These are phyloP conservation scores for Anthracocystis setariae DNA, from an alignment of 1,284 basidiomycete genomes.

Conservation along the genomic window DNA sequence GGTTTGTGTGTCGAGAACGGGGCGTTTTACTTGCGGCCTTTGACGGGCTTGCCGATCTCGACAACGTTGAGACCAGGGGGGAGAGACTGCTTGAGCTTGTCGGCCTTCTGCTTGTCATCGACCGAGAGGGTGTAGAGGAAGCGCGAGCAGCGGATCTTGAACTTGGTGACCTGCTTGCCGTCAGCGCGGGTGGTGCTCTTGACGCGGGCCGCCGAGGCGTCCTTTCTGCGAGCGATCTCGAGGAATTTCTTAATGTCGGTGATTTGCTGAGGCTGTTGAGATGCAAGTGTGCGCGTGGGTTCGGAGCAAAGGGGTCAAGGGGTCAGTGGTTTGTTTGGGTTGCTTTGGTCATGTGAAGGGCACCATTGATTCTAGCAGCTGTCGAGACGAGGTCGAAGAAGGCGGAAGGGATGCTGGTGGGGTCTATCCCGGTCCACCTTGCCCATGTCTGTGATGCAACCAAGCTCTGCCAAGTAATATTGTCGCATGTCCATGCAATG, in stretches of 20 bases:
- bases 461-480: too few species aligned
- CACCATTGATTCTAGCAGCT: background rate
- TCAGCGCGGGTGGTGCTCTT: slow-evolving; percentile 86
- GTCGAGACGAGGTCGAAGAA: slow-evolving; percentile 8
- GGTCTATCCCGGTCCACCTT: too few species aligned
- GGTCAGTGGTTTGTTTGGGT: slow-evolving; percentile 21
- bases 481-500: too few species aligned
- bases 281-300: background rate
- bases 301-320: background rate
- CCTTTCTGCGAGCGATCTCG: slow-evolving; percentile 86
- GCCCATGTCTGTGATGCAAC: too few species aligned
- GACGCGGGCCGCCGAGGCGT: slow-evolving; percentile 88
- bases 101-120: slow-evolving; percentile 97
- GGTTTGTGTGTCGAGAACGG: slow-evolving; percentile 1
- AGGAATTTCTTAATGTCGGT: slow-evolving; percentile 99
- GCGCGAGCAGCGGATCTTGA: slow-evolving; percentile 97
- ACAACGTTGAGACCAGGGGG: slow-evolving; percentile 77
- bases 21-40: slow-evolving; percentile 56
- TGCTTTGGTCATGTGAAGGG: background rate
- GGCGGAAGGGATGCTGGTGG: too few species aligned
- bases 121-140: slow-evolving; percentile 97
- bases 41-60: slow-evolving; percentile 54
- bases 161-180: slow-evolving; percentile 83
- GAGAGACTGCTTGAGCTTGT: slow-evolving; percentile 94
- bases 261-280: slow-evolving; percentile 89